Percentiles rank a stretch among this genome's conserved stretches.
Conservation (phyloP, 306 rosid species). For the Pyrus pyrifolia region DNA sequence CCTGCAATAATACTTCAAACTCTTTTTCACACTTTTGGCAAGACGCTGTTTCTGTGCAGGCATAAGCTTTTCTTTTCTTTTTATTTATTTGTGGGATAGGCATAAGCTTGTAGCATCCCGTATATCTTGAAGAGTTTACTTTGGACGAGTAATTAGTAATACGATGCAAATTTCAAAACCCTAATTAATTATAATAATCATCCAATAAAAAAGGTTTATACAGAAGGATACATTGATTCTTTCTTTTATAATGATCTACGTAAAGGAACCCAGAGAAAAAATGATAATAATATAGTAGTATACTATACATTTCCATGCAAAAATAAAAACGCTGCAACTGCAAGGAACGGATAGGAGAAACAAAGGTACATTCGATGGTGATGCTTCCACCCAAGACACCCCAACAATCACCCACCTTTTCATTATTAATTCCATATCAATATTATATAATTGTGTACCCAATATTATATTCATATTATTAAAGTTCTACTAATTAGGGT, state of each 20-base stretch:
- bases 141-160: not conserved
- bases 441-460: constrained; percentile 3
- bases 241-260: not conserved
- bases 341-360: constrained; percentile 35
- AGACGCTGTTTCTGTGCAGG: not conserved
- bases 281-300: not conserved
- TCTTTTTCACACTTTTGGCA: constrained; percentile 1
- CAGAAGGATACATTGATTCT: not conserved
- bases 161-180: not conserved
- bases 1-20: not conserved
- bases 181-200: not conserved
- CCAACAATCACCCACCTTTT: constrained; percentile 52
- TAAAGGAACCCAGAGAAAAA: not conserved
- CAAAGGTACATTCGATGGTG: constrained; percentile 62
- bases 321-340: constrained; percentile 24
- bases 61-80: not conserved
- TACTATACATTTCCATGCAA: constrained; percentile 17
- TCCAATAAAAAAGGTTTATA: not conserved
- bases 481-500: constrained; percentile 24
- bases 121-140: not conserved
- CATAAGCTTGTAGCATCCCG: not conserved
- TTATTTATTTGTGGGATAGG: not conserved
- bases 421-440: constrained; percentile 27
- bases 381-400: constrained; percentile 73
- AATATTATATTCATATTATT: not conserved